A percentile compares a stretch with the other conserved stretches of the same genome.
Evolutionary conservation across 805 yeast species (phyloP).

Genomic region (Metschnikowia matae): DNA sequence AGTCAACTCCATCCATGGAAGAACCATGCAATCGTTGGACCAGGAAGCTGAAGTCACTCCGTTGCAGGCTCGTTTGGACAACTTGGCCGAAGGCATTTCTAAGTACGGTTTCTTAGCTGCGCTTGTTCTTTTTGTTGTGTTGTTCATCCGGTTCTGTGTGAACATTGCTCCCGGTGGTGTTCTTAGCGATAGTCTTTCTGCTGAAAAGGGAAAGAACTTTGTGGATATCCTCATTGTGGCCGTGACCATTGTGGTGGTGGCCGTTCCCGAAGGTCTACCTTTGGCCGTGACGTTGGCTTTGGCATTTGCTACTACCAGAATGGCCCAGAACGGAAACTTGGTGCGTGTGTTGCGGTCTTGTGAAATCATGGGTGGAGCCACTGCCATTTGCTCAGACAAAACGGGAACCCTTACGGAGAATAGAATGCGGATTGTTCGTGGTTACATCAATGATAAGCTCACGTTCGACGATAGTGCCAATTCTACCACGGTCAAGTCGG

Average conservation of each 20-base stretch:
- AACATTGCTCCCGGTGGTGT: constrained; percentile 51
- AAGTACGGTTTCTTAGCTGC: constrained; percentile 90
- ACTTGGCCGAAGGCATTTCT: constrained; percentile 90
- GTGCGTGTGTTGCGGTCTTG: constrained; percentile 93
- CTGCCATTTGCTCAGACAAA: constrained; percentile 92
- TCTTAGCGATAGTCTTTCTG: constrained; percentile 44
- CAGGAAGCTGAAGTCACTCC: constrained; percentile 85
- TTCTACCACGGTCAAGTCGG: constrained; percentile 27
- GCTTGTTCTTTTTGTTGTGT: constrained; percentile 68
- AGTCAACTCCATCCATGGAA: constrained; percentile 81
- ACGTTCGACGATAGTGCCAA: constrained; percentile 44
- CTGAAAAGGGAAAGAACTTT: constrained; percentile 81
- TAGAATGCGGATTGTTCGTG: constrained; percentile 84
- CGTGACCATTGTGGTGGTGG: constrained; percentile 90
- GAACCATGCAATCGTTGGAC: constrained; percentile 77
- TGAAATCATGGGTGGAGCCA: constrained; percentile 99
- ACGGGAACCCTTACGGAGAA: constrained; percentile 97
- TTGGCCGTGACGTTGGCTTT: constrained; percentile 93
- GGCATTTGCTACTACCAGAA: constrained; percentile 97
- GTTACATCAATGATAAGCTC: constrained; percentile 30
- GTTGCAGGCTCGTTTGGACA: constrained; percentile 73
- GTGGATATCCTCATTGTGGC: constrained; percentile 86
- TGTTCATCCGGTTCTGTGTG: constrained; percentile 71
- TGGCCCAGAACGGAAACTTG: constrained; percentile 93
- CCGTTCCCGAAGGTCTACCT: constrained; percentile 99